Evolutionary conservation across 768 basidiomycete species (phyloP), one percentile per base, ranked within the genome.

Genomic region (Mycena crocata): DNA sequence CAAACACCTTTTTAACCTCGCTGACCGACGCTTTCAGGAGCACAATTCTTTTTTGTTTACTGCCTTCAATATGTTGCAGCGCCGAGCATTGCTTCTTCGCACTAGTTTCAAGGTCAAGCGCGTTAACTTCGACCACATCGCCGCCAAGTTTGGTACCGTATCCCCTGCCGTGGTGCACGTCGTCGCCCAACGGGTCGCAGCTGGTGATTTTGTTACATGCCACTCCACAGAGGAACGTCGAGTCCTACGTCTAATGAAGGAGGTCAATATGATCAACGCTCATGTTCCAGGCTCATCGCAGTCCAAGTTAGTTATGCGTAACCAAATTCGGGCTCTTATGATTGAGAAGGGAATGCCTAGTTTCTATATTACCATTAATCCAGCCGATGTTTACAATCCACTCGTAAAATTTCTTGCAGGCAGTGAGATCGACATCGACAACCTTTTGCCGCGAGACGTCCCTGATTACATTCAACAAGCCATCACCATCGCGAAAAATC

Each of bases 311-410:
- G 49, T 34, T 0, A 69, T 74, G 70, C 52, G 77, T 67, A 56
- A 61, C 44, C 61, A 67, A 34, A 62, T 67, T 28, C 24, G 60
- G 5, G 66, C 46, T 26, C 34, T 54, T 12, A 54, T 54, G 52
- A 54, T 54, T 15, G 52, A 54, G 21, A 54, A 39, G 23, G 52
- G 79, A 0, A 14, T 75, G 13, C 78, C 76, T 12, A 73, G 65
- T 26, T 74, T 78, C 26, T 79, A 74, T 48, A 23, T 79, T 4
- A 79, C 78, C 0, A 67, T 79, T 10, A 79, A 78, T 55, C 78
- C 78, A 8, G 69, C 74, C 2, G 77, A 78, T 57, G 59, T 75
- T 1, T 66, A 72, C 31, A 74, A 74, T 64, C 75, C 76, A 0
- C 15, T 79, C 5, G 66, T 79, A 19, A 67, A 69, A 15, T 62